Conservation (phyloP, 345 rosid genomes). For the Rhizophora apiculata region DNA sequence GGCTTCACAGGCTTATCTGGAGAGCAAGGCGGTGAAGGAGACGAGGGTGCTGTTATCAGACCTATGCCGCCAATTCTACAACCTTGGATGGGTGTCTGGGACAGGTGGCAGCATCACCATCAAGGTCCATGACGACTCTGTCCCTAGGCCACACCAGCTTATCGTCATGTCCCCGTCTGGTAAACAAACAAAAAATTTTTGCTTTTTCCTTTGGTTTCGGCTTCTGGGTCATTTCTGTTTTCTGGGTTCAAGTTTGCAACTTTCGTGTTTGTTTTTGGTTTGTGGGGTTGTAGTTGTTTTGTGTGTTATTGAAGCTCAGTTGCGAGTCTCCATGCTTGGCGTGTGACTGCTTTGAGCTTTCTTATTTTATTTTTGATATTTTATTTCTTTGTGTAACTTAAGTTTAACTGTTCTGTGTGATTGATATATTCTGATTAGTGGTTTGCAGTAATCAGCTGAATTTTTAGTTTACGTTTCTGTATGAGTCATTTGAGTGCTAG, state of each 20-base stretch:
- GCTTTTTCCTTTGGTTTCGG: background rate
- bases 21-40: conserved; percentile 58
- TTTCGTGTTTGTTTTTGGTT: background rate
- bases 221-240: background rate
- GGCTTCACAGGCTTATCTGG: conserved; percentile 67
- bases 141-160: conserved; percentile 70
- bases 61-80: conserved; percentile 84
- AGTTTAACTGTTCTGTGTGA: no score
- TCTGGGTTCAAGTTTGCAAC: background rate
- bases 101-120: conserved; percentile 92
- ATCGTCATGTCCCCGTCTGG: conserved; percentile 98
- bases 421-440: no score
- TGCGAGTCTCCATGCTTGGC: background rate
- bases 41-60: conserved; percentile 58
- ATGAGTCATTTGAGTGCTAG: background rate
- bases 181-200: conserved; percentile 10
- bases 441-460: no score
- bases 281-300: conserved; percentile 1
- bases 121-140: conserved; percentile 72
- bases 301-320: background rate
- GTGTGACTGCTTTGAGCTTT: background rate
- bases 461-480: no score
- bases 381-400: no score
- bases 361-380: no score
- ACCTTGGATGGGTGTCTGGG: conserved; percentile 92